phyloP scores from a whole-genome alignment of 225 moss, liverwort and hornwort species.

The Physcomitrium patens region DNA sequence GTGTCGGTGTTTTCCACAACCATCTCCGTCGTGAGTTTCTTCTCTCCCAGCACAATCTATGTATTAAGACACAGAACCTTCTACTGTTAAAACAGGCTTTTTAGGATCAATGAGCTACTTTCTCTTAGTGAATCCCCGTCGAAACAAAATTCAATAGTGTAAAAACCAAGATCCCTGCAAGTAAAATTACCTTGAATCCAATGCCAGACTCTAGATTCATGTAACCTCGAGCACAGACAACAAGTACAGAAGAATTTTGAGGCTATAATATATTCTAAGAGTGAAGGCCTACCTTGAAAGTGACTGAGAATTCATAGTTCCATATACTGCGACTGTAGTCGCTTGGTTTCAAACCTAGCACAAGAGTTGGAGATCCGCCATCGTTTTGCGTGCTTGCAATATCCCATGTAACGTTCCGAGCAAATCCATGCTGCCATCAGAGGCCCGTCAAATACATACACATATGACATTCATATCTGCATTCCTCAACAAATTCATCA shows the following conservation, averaged over 20 bases:
- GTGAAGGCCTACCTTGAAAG: constrained; percentile 48
- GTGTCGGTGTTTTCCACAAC: constrained; percentile 60
- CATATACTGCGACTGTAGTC: background rate
- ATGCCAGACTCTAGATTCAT: background rate
- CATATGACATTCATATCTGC: no score
- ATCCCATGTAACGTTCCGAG: constrained; percentile 75
- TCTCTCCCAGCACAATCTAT: constrained; percentile 59
- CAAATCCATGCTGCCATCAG: constrained; percentile 78
- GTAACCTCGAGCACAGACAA: background rate
- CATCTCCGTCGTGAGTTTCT: constrained; percentile 53
- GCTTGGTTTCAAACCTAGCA: constrained; percentile 46
- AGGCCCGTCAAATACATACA: no score
- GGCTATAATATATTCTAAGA: no score
- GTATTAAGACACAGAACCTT: background rate
- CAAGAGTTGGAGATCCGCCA: constrained; percentile 53
- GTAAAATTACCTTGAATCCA: no score
- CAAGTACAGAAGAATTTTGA: no score
- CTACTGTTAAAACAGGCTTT: background rate
- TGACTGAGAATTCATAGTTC: constrained; percentile 40
- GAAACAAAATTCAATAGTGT: no score
- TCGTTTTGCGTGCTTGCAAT: constrained; percentile 56
- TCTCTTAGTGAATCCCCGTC: no score
- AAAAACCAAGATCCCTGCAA: no score
- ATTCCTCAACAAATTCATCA: no score
- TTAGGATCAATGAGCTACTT: no score